Conservation (phyloP, 2,329 filamentous ascomycete genomes). For the Amylocarpus encephaloides region DNA sequence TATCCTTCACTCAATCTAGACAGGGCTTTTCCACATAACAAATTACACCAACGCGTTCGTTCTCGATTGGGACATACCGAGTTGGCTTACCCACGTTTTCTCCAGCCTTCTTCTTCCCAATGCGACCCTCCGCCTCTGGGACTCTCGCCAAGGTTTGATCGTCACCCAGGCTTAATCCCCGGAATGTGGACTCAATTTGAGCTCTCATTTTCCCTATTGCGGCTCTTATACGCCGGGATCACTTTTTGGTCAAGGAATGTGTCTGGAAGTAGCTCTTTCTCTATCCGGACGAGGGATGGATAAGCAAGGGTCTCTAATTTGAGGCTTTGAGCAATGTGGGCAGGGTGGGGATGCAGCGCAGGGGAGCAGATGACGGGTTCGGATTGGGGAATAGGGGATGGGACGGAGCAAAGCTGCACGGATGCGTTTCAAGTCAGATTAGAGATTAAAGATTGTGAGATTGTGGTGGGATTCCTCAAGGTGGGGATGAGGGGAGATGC, state of each 20-base stretch:
- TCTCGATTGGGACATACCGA: not conserved
- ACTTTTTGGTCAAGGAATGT: not conserved
- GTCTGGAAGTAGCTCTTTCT: no score
- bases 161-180: not conserved
- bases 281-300: no score
- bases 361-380: not conserved
- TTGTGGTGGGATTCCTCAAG: not conserved
- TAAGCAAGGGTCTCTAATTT: no score
- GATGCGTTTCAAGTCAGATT: not conserved
- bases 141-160: not conserved
- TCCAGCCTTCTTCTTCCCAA: not conserved
- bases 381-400: not conserved
- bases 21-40: no score
- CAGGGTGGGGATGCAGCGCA: not conserved
- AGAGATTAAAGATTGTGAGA: conserved; percentile 1
- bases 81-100: not conserved
- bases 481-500: no score
- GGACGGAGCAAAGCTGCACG: not conserved
- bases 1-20: no score
- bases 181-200: not conserved
- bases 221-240: not conserved
- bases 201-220: not conserved
- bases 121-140: not conserved
- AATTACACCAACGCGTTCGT: no score
- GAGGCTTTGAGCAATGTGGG: not conserved